Conservation (phyloP, 345 rosid genomes). For the Hypericum perforatum region DNA sequence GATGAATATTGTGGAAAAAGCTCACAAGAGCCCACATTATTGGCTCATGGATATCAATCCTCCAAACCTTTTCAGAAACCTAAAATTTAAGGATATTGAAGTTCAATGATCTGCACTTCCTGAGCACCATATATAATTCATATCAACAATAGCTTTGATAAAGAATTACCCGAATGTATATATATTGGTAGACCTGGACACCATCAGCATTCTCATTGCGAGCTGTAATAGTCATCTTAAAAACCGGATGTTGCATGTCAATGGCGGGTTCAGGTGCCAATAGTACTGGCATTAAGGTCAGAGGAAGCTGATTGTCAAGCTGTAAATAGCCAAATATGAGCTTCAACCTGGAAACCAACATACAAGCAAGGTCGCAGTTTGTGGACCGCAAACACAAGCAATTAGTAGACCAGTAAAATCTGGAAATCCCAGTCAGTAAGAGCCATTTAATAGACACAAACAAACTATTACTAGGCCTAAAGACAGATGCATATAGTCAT, state of each 20-base stretch:
- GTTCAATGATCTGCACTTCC: neutral
- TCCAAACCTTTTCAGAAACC: slow-evolving; percentile 84
- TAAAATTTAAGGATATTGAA: slow-evolving; percentile 15
- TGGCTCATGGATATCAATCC: slow-evolving; percentile 89
- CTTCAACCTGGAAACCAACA: slow-evolving; percentile 67
- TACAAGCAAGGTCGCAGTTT: slow-evolving; percentile 3
- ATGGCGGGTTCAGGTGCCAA: slow-evolving; percentile 72
- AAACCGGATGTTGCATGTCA: slow-evolving; percentile 75
- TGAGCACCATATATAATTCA: slow-evolving; percentile 8
- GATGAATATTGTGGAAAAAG: slow-evolving; percentile 71
- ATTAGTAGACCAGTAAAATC: too few species aligned
- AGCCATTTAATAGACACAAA: too few species aligned
- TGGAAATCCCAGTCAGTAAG: too few species aligned
- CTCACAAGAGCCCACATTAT: slow-evolving; percentile 86
- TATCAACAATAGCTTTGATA: slow-evolving; percentile 3
- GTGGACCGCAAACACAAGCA: too few species aligned
- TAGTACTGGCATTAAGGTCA: slow-evolving; percentile 84
- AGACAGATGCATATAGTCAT: too few species aligned
- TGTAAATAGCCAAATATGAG: slow-evolving; percentile 76
- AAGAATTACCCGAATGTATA: slow-evolving; percentile 75
- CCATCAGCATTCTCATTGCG: slow-evolving; percentile 72
- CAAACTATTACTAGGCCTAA: too few species aligned
- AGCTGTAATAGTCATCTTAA: slow-evolving; percentile 80
- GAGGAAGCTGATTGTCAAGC: slow-evolving; percentile 93
- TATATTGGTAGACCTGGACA: slow-evolving; percentile 69